A percentile compares a stretch with the other conserved stretches of the same genome.
phyloP scores from a whole-genome alignment of 768 basidiomycete species.

The Xerocomellus amylosporus region DNA sequence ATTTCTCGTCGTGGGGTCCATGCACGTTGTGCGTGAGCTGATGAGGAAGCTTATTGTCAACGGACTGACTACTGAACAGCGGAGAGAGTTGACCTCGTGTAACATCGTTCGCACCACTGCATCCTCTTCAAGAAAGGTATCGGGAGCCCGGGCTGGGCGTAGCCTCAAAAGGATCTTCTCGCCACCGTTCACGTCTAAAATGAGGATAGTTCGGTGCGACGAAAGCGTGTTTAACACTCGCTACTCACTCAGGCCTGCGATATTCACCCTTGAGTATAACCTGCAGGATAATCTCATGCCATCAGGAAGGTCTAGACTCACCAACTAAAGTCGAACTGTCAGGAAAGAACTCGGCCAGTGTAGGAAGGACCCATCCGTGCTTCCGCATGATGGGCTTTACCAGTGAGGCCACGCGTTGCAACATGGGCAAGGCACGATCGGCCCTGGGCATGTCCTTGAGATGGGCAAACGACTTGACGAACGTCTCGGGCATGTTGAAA shows the following conservation, averaged over 20 bases:
- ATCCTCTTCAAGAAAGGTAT: conserved; percentile 73
- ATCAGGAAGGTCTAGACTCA: conserved; percentile 33
- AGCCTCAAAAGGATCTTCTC: conserved; percentile 81
- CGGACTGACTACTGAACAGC: background rate
- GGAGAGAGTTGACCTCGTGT: conserved; percentile 62
- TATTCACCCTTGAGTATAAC: conserved; percentile 7
- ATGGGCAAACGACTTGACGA: conserved; percentile 67
- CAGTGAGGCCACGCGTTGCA: conserved; percentile 68
- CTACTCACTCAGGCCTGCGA: conserved; percentile 39
- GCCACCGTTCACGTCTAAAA: conserved; percentile 71
- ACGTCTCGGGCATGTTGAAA: conserved; percentile 49
- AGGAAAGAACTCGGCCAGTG: conserved; percentile 88
- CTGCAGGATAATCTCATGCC: background rate
- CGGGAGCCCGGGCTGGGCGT: conserved; percentile 63
- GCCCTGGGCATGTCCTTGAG: conserved; percentile 65
- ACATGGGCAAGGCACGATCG: conserved; percentile 62
- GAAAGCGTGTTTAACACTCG: background rate
- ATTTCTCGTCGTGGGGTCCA: conserved; percentile 84
- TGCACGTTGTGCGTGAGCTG: conserved; percentile 88
- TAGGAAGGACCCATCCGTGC: conserved; percentile 73
- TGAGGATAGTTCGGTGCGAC: background rate
- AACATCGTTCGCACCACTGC: conserved; percentile 82
- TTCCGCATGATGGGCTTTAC: conserved; percentile 95
- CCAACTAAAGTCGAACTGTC: conserved; percentile 69
- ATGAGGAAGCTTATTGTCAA: background rate